Base-by-base conservation (phyloP, 2,329 filamentous ascomycete genomes). In the Decorospora gaudefroyi region DNA sequence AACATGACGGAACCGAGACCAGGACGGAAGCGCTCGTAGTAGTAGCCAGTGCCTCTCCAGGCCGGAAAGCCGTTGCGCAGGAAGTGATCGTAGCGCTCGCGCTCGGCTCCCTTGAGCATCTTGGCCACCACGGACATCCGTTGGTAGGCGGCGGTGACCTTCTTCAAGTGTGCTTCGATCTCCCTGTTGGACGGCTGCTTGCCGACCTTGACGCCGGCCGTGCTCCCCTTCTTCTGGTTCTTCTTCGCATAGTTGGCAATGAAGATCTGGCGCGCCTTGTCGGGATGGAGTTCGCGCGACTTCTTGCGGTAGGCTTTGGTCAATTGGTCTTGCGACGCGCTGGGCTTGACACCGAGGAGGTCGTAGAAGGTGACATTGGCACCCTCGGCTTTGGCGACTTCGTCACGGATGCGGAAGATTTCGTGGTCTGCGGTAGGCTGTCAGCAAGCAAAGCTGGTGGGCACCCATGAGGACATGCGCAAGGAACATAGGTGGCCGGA, bases 21-120 rank as follows among this genome's bases (percentile, higher is more conserved):
- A 1, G 93, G 93, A 13, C 93, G 83, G 79, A 92, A 96, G 45
- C 93, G 85, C 62, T 84, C 85, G 77, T 99, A 99, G 80, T 97
- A 99, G 80, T 99, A 99, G 51, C 93, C 92, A 30, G 92, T 96
- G 46, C 93, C 93, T 76, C 92, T 91, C 93, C 93, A 99, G 42
- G 83, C 83, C 21, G 93, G 93, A 76, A 99, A 99, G 50, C 93
- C 93, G 72, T 97, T 90, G 69, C 77, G 75, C 49, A 97, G 74
- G 76, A 97, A 99, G 72, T 96, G 87, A 70, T 99, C 92, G 73
- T 99, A 99, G 53, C 93, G 87, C 59, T 89, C 87, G 53, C 93
- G 83, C 41, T 82, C 81, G 3, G 87, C 77, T 1, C 92, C 90
- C 59, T 88, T 85, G 38, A 99, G 84, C 64, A 99, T 87, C 65